Conservation (phyloP, 495 filamentous ascomycete species). For the Baudoinia panamericana region DNA sequence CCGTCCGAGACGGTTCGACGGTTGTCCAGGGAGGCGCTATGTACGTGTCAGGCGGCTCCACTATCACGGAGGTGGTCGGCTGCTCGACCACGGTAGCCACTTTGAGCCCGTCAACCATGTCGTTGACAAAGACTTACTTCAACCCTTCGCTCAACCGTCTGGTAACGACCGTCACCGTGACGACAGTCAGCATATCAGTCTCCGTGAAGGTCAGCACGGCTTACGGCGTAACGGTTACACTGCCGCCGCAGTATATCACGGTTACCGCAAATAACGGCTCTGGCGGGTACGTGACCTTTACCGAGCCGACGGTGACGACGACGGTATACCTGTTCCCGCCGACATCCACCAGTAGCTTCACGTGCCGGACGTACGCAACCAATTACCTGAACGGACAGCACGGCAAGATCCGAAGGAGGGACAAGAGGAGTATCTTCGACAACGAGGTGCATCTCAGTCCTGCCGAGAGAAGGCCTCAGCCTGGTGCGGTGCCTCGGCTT, state of each 20-base stretch:
- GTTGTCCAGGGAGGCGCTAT: no score
- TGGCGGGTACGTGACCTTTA: slow-evolving; percentile 9
- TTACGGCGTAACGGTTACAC: no score
- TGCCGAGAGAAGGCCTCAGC: slow-evolving; percentile 4
- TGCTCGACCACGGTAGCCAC: no score
- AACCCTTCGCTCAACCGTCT: no score
- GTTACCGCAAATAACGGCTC: slow-evolving; percentile 10
- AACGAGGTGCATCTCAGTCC: not conserved
- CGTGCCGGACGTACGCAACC: slow-evolving; percentile 15
- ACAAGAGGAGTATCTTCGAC: slow-evolving; percentile 16
- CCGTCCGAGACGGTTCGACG: no score
- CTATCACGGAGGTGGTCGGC: no score
- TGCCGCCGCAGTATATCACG: no score
- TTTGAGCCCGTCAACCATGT: no score
- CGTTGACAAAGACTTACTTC: no score
- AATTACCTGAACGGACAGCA: slow-evolving; percentile 18
- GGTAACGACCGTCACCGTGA: slow-evolving; percentile 5
- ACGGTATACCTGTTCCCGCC: not conserved
- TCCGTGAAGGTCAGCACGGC: no score
- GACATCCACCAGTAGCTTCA: slow-evolving; percentile 8
- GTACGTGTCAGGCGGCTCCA: no score
- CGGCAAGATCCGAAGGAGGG: slow-evolving; percentile 2
- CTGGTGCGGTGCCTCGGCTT: slow-evolving; percentile 6
- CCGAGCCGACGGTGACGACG: slow-evolving; percentile 2
- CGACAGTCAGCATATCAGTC: slow-evolving; percentile 1